A percentile compares a stretch with the other conserved stretches of the same genome.
Conservation (phyloP, 352 stramenopile genomes). For the Phytopythium oedochilum region DNA sequence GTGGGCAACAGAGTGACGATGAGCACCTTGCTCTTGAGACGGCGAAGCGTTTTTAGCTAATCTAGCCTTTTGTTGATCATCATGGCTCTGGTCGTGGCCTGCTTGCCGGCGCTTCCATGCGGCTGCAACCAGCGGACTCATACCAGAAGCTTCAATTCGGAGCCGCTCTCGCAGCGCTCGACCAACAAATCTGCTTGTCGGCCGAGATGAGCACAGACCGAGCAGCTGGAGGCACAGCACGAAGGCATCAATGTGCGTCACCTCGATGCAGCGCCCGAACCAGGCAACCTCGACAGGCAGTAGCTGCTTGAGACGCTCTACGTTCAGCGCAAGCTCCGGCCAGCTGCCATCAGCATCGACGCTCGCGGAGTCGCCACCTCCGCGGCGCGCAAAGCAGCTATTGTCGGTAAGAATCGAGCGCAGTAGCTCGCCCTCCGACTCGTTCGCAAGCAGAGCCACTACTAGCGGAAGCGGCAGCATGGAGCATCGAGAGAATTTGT, state of each 20-base stretch:
- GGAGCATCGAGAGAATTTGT: conserved; percentile 27
- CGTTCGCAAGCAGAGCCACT: conserved; percentile 61
- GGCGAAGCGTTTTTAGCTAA: neutral
- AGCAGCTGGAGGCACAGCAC: conserved; percentile 56
- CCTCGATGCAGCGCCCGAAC: conserved; percentile 37
- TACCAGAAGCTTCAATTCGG: conserved; percentile 29
- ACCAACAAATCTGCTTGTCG: conserved; percentile 51
- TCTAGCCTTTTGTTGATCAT: conserved; percentile 2
- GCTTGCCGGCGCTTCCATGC: conserved; percentile 6
- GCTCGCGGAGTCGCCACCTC: neutral
- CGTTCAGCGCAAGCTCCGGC: conserved; percentile 60
- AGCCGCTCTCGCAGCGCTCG: conserved; percentile 54
- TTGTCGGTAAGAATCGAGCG: conserved; percentile 23
- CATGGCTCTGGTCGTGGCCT: conserved; percentile 10
- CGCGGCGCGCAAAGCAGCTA: conserved; percentile 3
- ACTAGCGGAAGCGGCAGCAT: conserved; percentile 53
- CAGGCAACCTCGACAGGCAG: conserved; percentile 57
- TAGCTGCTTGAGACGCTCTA: conserved; percentile 39
- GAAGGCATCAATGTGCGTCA: conserved; percentile 58
- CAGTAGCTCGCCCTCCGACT: conserved; percentile 49
- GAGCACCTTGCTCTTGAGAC: conserved; percentile 9
- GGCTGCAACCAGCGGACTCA: conserved; percentile 27
- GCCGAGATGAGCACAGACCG: conserved; percentile 40
- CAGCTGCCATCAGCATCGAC: conserved; percentile 25
- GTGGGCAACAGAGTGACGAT: neutral